phyloP scores from a whole-genome alignment of 345 rosid species.

The Anacardium occidentale region DNA sequence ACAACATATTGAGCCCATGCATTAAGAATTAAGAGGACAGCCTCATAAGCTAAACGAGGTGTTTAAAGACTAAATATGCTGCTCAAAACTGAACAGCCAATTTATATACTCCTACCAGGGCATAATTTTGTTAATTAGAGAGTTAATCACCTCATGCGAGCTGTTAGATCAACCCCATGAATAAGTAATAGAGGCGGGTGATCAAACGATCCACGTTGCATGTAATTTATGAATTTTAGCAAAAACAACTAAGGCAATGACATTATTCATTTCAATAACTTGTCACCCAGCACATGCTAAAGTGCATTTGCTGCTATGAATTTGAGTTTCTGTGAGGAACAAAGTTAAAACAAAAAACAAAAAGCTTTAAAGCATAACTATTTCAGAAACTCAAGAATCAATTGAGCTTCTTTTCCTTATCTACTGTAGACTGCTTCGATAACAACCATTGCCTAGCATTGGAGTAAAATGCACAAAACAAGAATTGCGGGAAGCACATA shows the following conservation, averaged over 20 bases:
- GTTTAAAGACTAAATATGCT: too few species aligned
- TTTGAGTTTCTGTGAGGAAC: not conserved
- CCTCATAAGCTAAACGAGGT: not conserved
- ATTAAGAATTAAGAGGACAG: not conserved
- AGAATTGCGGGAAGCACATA: constrained; percentile 60
- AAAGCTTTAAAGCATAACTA: not conserved
- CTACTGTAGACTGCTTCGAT: constrained; percentile 27
- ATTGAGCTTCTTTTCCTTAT: constrained; percentile 43
- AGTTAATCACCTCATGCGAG: too few species aligned
- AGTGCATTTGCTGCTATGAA: not conserved
- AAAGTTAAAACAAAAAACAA: not conserved
- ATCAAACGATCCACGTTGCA: too few species aligned
- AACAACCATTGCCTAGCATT: constrained; percentile 62
- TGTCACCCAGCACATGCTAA: not conserved
- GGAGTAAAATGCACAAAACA: constrained; percentile 42
- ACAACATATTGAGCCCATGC: too few species aligned
- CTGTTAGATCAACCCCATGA: too few species aligned
- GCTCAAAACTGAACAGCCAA: too few species aligned
- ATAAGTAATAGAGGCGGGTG: too few species aligned
- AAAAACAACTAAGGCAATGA: not conserved
- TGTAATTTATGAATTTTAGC: not conserved
- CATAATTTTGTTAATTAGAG: too few species aligned
- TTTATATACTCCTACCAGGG: too few species aligned
- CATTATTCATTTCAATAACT: not conserved
- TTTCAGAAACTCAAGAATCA: constrained; percentile 28